Conservation (phyloP, 208 protist species). For the Naegleria lovaniensis region DNA sequence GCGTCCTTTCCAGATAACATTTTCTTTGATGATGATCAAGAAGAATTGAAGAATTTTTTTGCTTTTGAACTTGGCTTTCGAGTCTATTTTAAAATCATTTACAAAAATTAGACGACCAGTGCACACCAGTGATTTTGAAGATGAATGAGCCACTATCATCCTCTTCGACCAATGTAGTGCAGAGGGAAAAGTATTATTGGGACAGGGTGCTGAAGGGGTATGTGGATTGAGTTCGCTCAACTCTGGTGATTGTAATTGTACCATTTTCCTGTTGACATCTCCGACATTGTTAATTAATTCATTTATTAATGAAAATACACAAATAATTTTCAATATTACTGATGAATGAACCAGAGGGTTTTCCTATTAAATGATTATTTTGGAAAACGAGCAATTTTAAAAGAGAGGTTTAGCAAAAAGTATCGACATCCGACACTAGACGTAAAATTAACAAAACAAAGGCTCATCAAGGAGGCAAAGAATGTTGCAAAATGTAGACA, state of each 20-base stretch:
- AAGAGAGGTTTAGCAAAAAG: constrained; percentile 27
- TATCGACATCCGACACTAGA: constrained; percentile 24
- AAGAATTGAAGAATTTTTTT: neutral
- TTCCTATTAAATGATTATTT: constrained; percentile 6
- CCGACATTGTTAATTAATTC: no score
- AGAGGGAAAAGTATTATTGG: neutral
- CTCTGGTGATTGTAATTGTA: no score
- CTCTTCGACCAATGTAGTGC: no score
- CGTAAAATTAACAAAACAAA: neutral
- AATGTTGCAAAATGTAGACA: constrained; percentile 18
- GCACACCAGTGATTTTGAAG: neutral
- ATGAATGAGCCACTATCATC: neutral
- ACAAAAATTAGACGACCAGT: neutral
- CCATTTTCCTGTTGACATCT: no score
- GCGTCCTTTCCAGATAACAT: neutral
- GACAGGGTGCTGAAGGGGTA: neutral
- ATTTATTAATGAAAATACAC: no score
- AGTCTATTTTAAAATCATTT: neutral
- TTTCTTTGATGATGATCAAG: neutral
- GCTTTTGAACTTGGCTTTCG: neutral
- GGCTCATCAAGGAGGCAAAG: neutral
- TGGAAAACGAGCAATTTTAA: constrained; percentile 7
- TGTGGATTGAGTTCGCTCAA: neutral
- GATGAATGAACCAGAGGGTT: neutral
- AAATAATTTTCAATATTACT: no score